Base-by-base conservation (phyloP, 2,329 filamentous ascomycete genomes). In the Ophiostoma pallidulum region DNA sequence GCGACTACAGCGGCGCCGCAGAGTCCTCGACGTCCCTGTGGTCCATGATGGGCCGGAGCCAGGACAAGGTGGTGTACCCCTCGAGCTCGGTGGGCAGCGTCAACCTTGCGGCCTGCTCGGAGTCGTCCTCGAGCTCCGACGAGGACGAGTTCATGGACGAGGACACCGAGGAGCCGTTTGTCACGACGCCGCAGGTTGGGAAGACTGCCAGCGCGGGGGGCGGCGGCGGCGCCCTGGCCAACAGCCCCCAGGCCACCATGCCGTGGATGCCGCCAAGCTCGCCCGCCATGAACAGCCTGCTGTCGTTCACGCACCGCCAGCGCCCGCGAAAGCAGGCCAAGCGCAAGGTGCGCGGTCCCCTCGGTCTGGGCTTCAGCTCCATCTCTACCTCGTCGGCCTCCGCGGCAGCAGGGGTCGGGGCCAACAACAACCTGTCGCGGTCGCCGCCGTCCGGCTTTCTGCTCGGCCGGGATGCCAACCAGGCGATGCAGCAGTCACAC, bases 61-160 rank as follows among this genome's bases (percentile, higher is more conserved):
- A 78, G 22, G 86, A 92, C 54, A 80, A 78, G 52, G 77, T n/a
- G n/a, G n/a, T 80, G 59, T 74, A 78, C 29, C 73, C 90, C 45
- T 91, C 88, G 29, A 89, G 84, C 63, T 95, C 89, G 5, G 68
- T 87, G 22, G 87, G 88, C 10, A 92, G 86, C 62, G 86, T 85
- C 58, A 71, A 71, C 36, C 57, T 51, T 12, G 18, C 45, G 10
- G 43, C 91, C 53, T 81, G 80, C 24, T 89, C 85, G 0, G 89
- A 94, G 54, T 84, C 83, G 28, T 90, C 86, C 4, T 86, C 79
- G 45, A 80, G 74, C 52, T 86, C 81, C 4, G 83, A 81, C 45
- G 80, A 85, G 40, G 82, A 86, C 54, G 77, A 82, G 51, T 60
- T 74, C 18, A 81, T 83, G 77, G 84, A 87, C 59, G 81, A 84